Evolutionary conservation across 2,329 filamentous ascomycete genomes (phyloP).

Genomic region (Shiraia sp.): DNA sequence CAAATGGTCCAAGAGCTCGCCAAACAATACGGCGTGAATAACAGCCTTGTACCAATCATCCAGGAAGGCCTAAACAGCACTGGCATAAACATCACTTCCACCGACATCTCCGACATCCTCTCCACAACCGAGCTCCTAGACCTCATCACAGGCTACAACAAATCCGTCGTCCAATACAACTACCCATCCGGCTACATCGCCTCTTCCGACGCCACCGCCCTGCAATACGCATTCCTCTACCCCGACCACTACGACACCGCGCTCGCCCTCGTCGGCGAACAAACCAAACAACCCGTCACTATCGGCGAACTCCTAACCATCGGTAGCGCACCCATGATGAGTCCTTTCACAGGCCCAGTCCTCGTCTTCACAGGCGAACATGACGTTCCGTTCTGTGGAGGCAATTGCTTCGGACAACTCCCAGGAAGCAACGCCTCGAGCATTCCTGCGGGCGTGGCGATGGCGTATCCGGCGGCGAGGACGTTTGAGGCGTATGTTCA

Average conservation of each 20-base stretch:
- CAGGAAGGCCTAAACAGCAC: conserved; percentile 18
- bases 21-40: conserved; percentile 12
- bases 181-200: conserved; percentile 59
- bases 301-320: conserved; percentile 64
- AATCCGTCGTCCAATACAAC: conserved; percentile 24
- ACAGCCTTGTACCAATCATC: conserved; percentile 18
- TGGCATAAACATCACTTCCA: conserved; percentile 13
- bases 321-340: conserved; percentile 42
- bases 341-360: conserved; percentile 58
- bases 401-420: conserved; percentile 54
- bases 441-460: conserved; percentile 51
- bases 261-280: conserved; percentile 53
- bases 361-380: conserved; percentile 60
- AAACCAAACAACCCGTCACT: conserved; percentile 60
- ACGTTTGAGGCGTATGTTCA: conserved; percentile 60
- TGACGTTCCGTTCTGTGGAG: conserved; percentile 64
- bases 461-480: conserved; percentile 51
- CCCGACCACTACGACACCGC: conserved; percentile 60
- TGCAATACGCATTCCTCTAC: conserved; percentile 55
- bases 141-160: conserved; percentile 36
- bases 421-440: conserved; percentile 47
- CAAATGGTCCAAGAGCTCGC: conserved; percentile 10
- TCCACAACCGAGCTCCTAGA: conserved; percentile 34
- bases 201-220: conserved; percentile 50
- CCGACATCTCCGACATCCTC: conserved; percentile 34